phyloP scores from a whole-genome alignment of 2,329 filamentous ascomycete species.

The Phyllosticta paracitricarpa region DNA sequence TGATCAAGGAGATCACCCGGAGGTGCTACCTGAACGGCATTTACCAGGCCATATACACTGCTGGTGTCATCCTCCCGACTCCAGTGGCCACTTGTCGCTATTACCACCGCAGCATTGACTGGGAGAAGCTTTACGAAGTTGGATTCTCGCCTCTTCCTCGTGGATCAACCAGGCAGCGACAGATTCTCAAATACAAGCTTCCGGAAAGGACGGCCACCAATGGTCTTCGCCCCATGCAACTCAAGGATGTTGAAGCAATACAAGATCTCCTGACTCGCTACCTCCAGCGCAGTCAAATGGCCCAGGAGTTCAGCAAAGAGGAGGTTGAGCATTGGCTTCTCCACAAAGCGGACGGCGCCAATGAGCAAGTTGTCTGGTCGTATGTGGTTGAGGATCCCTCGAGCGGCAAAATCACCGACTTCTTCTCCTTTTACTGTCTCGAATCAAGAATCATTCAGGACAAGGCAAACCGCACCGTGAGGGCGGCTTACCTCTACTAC shows the following conservation, averaged over 20 bases:
- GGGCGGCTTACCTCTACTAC: slow-evolving; percentile 94
- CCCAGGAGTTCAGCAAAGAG: slow-evolving; percentile 66
- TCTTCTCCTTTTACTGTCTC: slow-evolving; percentile 92
- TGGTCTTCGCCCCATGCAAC: slow-evolving; percentile 71
- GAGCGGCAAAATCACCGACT: slow-evolving; percentile 81
- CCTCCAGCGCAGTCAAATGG: slow-evolving; percentile 69
- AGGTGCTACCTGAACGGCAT: slow-evolving; percentile 77
- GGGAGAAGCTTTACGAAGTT: slow-evolving; percentile 90
- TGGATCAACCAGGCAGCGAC: slow-evolving; percentile 73
- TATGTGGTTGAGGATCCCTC: slow-evolving; percentile 71
- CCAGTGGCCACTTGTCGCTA: slow-evolving; percentile 91
- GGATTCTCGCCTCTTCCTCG: slow-evolving; percentile 84
- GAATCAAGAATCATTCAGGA: slow-evolving; percentile 86
- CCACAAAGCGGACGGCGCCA: slow-evolving; percentile 49
- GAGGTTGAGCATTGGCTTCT: slow-evolving; percentile 86
- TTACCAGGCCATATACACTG: slow-evolving; percentile 95
- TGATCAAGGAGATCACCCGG: slow-evolving; percentile 96
- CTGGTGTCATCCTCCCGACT: slow-evolving; percentile 79
- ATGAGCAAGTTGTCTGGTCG: slow-evolving; percentile 77
- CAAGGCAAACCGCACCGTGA: slow-evolving; percentile 65
- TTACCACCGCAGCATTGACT: slow-evolving; percentile 88
- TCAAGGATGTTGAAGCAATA: slow-evolving; percentile 67
- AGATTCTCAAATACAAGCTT: slow-evolving; percentile 77
- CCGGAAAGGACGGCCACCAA: slow-evolving; percentile 62
- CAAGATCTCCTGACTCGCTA: slow-evolving; percentile 67